A percentile compares a stretch with the other conserved stretches of the same genome.
These are phyloP conservation scores for Colletotrichum sp. DNA, from an alignment of 2,329 filamentous ascomycete species.

Conservation along the genomic window DNA sequence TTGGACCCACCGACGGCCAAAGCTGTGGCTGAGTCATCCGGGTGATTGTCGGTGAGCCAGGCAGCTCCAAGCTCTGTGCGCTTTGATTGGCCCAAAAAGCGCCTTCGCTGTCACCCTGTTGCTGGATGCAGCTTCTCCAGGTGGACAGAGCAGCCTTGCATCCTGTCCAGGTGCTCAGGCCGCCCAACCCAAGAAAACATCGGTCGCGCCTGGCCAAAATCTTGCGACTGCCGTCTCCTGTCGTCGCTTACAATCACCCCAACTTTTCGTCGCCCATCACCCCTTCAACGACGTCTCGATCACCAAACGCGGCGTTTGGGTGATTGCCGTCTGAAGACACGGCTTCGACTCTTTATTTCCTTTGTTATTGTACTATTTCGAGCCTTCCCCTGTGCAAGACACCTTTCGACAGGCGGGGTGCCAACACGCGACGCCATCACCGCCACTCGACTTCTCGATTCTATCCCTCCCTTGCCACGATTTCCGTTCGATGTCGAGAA, in stretches of 20 bases:
- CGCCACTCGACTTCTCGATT: neutral
- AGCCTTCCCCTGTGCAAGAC: neutral
- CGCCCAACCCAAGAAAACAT: slow-evolving; percentile 7
- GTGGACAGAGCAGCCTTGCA: slow-evolving; percentile 8
- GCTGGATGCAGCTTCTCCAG: neutral
- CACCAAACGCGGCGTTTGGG: neutral
- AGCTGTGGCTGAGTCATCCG: slow-evolving; percentile 6
- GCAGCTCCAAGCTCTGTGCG: neutral
- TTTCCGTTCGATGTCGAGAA: slow-evolving; percentile 10
- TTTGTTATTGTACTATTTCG: neutral
- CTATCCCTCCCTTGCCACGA: neutral
- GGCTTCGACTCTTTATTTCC: neutral
- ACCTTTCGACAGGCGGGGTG: neutral
- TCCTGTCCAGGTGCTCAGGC: neutral
- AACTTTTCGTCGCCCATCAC: neutral
- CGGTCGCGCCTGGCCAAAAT: slow-evolving; percentile 16
- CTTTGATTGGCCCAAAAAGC: neutral
- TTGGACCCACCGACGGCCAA: neutral
- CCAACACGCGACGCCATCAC: neutral
- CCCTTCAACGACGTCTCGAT: neutral
- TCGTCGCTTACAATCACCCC: neutral
- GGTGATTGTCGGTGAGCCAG: neutral
- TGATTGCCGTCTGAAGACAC: neutral
- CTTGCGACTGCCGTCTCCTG: neutral
- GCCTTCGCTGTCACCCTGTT: neutral